phyloP scores from a whole-genome alignment of 805 yeast genomes.

The Kuraishia floccosa region DNA sequence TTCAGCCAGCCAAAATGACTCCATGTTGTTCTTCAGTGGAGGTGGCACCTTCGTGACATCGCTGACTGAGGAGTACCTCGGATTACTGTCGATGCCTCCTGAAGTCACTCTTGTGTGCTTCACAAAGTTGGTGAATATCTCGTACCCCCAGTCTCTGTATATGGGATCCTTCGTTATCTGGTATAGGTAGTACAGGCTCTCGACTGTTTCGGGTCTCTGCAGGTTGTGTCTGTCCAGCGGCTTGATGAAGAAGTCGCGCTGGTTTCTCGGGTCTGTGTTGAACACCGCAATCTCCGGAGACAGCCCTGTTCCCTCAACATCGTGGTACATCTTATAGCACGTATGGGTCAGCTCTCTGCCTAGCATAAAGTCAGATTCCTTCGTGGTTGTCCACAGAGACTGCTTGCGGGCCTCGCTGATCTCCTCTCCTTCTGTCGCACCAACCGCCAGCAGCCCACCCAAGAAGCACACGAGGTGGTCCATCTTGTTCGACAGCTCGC shows the following conservation, averaged over 20 bases:
- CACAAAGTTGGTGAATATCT: constrained; percentile 63
- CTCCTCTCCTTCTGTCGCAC: constrained; percentile 73
- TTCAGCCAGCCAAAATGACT: constrained; percentile 90
- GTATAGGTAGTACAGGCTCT: constrained; percentile 70
- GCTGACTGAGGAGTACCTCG: constrained; percentile 46
- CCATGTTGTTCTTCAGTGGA: constrained; percentile 60
- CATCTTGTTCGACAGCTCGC: constrained; percentile 61
- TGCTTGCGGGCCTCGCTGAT: constrained; percentile 40
- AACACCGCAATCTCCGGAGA: constrained; percentile 86
- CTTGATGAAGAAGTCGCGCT: constrained; percentile 55
- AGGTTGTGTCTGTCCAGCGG: constrained; percentile 70
- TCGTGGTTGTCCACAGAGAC: constrained; percentile 43
- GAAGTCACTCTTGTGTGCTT: constrained; percentile 41
- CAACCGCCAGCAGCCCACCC: constrained; percentile 81
- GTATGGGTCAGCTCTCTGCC: constrained; percentile 70
- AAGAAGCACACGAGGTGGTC: constrained; percentile 89
- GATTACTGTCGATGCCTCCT: constrained; percentile 32
- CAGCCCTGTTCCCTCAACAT: constrained; percentile 59
- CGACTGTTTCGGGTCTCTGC: constrained; percentile 92
- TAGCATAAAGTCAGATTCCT: constrained; percentile 52
- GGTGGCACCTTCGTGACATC: constrained; percentile 56
- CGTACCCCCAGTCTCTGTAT: constrained; percentile 85
- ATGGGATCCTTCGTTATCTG: constrained; percentile 71
- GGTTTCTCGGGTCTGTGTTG: constrained; percentile 36
- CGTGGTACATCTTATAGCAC: constrained; percentile 78